These are phyloP conservation scores for Fusarium fujikuroi DNA, from an alignment of 2,329 filamentous ascomycete genomes.

Conservation along the genomic window DNA sequence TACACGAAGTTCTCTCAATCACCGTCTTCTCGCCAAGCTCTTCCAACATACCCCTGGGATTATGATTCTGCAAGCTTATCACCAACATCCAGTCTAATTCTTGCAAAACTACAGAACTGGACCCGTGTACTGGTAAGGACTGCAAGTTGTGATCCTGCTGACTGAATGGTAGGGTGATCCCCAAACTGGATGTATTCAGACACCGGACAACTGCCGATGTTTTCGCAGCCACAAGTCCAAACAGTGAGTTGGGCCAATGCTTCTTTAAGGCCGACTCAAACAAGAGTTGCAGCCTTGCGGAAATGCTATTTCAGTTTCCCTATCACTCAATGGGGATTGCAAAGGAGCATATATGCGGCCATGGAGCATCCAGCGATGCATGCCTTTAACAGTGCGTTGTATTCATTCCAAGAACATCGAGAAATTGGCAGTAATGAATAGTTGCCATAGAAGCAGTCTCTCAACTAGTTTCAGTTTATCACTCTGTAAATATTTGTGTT, in stretches of 20 bases:
- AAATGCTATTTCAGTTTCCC: neutral
- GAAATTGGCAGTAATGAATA: neutral
- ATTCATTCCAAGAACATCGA: neutral
- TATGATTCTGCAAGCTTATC: neutral
- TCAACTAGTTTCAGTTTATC: neutral
- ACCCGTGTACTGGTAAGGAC: constrained; percentile 26
- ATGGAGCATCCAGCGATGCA: constrained; percentile 30
- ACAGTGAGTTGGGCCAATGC: neutral
- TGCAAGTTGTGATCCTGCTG: constrained; percentile 28
- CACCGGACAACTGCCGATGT: neutral
- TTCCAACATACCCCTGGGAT: neutral
- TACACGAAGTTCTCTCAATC: neutral
- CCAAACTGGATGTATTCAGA: neutral
- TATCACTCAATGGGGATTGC: neutral
- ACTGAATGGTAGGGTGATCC: constrained; percentile 22
- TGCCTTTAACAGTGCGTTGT: neutral
- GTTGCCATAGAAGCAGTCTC: neutral
- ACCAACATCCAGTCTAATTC: neutral
- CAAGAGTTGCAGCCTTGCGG: neutral
- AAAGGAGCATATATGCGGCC: neutral
- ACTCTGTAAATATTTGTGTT: neutral
- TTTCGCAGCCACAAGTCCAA: neutral
- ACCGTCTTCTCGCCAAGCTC: neutral
- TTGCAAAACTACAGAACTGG: neutral
- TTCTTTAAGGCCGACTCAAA: neutral